Conservation (phyloP, 2,329 filamentous ascomycete genomes). For the Sporothrix pallida region DNA sequence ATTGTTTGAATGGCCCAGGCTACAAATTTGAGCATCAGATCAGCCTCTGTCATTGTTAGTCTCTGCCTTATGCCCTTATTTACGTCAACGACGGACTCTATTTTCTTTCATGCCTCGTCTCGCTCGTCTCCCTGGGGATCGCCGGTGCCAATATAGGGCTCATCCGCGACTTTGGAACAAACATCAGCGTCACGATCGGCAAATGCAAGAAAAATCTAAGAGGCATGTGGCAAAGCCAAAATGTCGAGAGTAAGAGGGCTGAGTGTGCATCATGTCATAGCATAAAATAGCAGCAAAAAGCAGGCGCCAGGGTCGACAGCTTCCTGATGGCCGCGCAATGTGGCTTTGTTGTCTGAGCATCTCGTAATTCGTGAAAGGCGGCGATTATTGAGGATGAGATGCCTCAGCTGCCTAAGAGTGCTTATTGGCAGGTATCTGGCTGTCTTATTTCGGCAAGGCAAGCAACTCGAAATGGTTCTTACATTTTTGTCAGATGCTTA, state of each 20-base stretch:
- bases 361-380: not conserved
- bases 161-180: not conserved
- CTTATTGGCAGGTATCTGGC: not conserved
- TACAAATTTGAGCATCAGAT: not conserved
- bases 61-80: conserved; percentile 3
- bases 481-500: not conserved
- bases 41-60: not conserved
- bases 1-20: not conserved
- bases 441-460: not conserved
- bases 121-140: conserved; percentile 12
- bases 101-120: conserved; percentile 3
- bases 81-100: not conserved
- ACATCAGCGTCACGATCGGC: conserved; percentile 11
- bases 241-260: not conserved
- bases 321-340: not conserved
- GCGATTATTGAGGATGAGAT: not conserved
- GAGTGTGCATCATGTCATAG: not conserved
- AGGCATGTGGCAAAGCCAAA: conserved; percentile 1
- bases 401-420: not conserved
- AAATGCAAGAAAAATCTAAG: not conserved
- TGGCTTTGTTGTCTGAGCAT: conserved; percentile 12
- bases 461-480: not conserved
- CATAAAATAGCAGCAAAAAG: not conserved
- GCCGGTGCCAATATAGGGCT: conserved; percentile 1
- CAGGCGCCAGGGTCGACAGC: not conserved